Base-by-base conservation (phyloP, 192 early-diverging fungal genomes). In the Coemansia sp. region DNA sequence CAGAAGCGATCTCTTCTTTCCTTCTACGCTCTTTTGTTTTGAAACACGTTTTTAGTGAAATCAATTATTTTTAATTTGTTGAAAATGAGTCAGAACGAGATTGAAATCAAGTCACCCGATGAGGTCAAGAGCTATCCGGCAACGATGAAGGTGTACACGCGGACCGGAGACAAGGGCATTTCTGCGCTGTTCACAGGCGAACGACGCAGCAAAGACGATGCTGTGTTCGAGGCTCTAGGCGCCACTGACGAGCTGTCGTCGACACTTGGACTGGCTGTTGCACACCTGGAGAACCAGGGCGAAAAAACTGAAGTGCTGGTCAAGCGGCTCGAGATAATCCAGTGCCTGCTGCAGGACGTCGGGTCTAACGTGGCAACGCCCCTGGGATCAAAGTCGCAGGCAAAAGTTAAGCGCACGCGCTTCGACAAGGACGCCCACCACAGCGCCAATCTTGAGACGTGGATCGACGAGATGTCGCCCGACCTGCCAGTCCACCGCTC, bases 361-460 rank as follows among this genome's bases (percentile, higher is more conserved):
- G 89, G 89, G 5, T 93, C 93, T n/a, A 96, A 95, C 73, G 86
- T 95, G 58, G 94, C 95, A 2, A 96, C 94, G 10, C 94, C 94
- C 21, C 72, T 91, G 30, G 74, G 67, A 13, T 68, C 82, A 3
- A 84, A 89, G 13, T 82, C 82, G 43, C 84, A 90, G 51, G 68
- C 59, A 35, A 83, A 86, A 55, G 67, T 91, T 77, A 87, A 69
- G 18, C 82, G 86, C 31, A 97, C 94, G 2, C 58, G 80, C 10
- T 97, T 97, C 71, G 93, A 97, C 62, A 48, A 75, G 0, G 82
- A 91, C 23, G 90, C 89, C 25, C 40, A 77, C 23, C 84, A 89
- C 46, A 84, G 86, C 13, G 49, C 35, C 6, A 84, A 84, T 42
- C 75, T 97, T 18, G 94, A 95, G 74, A 7, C 56, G 6, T 97